Evolutionary conservation across 2,329 filamentous ascomycete species (phyloP), one percentile per base, ranked within the genome.

Genomic region (Nothophoma quercina): DNA sequence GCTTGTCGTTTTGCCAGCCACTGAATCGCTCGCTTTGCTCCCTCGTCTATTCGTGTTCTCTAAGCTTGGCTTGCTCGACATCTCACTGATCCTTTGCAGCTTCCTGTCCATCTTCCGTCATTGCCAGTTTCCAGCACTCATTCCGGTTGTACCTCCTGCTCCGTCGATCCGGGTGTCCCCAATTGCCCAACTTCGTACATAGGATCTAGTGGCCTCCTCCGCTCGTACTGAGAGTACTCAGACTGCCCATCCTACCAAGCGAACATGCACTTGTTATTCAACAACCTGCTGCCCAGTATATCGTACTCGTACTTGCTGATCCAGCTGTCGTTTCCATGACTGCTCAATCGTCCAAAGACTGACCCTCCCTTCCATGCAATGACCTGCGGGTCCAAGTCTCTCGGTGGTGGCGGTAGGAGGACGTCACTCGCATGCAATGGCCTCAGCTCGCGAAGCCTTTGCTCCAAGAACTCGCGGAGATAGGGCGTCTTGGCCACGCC

Each of bases 351-450:
- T 2, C 91, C 93, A 79, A 97, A 99, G 13, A 99, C 93, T 71
- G 92, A 96, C 0, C 91, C 95, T 4, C 95, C 95, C 82, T 99
- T 99, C 95, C 95, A 99, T 7, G 88, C 88, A 45, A 98, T 89
- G n/a, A 98, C 93, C 76, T 97, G 92, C 55, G 95, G 91, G 75
- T 99, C 95, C 79, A 99, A 88, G 65, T 99, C 95, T 65, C 93
- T 83, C 0, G 95, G 95, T n/a, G 86, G 86, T 16, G 83, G 80
- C 1, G 84, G 85, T 19, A 89, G 85, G 56, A 88, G 79, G 49
- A 89, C 85, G 60, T 87, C 82, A 82, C 95, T 86, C 5, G 79
- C 78, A 59, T 83, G 84, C n/a, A 78, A 80, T 0, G 84, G 83
- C 43, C 83, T 75, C 21, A 88, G 81, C 56, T 83, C 81, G 65